Evolutionary conservation across 345 rosid genomes (phyloP), one percentile per base, ranked within the genome.

Genomic region (Pistacia integerrima): DNA sequence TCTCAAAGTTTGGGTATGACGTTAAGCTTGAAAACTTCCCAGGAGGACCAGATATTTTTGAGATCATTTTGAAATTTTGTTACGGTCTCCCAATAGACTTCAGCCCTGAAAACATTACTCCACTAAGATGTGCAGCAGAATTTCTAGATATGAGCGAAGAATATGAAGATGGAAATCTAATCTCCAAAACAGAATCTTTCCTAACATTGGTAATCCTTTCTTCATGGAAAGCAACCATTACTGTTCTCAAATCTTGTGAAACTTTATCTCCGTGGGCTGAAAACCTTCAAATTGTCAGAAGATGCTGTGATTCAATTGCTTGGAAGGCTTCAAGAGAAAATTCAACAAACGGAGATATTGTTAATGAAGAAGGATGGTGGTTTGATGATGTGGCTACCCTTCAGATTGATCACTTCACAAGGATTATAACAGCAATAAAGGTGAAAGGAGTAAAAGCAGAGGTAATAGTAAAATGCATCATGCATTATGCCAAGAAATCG

Each of bases 61-160:
- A 87, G 73, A 80, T 84, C 69, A 77, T 93, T 76, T 81, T 90
- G 17, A 91, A 86, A 76, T 93, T 91, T 83, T 91, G 94, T 73
- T 90, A 91, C 52, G 91, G 91, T 62, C 85, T 87, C 48, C 92
- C 90, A 1, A 64, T 84, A 33, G 97, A 91, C 76, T 76, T 94
- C 63, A 84, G 79, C 68, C 88, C 97, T 49, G 28, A 77, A 68
- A 94, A 91, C 76, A 78, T 86, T 78, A 93, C 91, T 38, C 78
- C 89, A 73, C 81, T 94, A 11, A 82, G 97, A 83, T 93, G 99
- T 77, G 99, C 94, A 73, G 79, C 96, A 2, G 94, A 93, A 64
- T 93, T 82, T 78, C 82, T 93, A 70, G 96, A 93, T 78, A 94
- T 90, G 95, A 90, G 93, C 1, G 97, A 93, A 85, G 98, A 94